Percentiles rank a stretch among this genome's conserved stretches.
These are phyloP conservation scores for Podospora pseudopauciseta DNA, from an alignment of 495 filamentous ascomycete species.

Conservation along the genomic window DNA sequence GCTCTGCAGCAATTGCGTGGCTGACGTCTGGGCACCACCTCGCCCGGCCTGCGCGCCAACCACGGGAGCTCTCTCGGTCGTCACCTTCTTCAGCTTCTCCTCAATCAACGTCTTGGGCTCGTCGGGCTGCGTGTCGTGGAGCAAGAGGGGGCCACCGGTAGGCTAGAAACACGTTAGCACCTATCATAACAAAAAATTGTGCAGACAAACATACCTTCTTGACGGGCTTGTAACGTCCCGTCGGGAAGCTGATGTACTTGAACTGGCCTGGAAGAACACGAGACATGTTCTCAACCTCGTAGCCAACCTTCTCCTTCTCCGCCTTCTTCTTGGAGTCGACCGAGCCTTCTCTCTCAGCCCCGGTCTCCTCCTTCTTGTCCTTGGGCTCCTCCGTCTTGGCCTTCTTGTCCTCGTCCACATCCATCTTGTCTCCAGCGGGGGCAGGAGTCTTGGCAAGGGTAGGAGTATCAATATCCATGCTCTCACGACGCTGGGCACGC, in stretches of 20 bases:
- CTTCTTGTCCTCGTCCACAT: constrained; percentile 67
- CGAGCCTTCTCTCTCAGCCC: constrained; percentile 55
- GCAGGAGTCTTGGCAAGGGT: constrained; percentile 70
- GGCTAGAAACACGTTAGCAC: constrained; percentile 60
- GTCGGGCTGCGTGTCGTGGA: constrained; percentile 77
- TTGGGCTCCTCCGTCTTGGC: constrained; percentile 61
- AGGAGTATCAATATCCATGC: constrained; percentile 84
- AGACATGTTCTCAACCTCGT: constrained; percentile 95
- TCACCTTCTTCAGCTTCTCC: constrained; percentile 78
- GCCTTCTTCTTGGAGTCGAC: constrained; percentile 69
- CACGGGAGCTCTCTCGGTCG: constrained; percentile 59
- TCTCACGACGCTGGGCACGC: constrained; percentile 67
- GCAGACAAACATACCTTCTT: constrained; percentile 69
- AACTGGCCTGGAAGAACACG: constrained; percentile 89
- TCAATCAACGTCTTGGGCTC: constrained; percentile 78
- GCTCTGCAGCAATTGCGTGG: constrained; percentile 15
- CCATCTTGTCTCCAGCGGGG: constrained; percentile 75
- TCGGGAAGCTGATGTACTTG: constrained; percentile 89
- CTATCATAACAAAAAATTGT: neutral
- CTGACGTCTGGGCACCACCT: constrained; percentile 9
- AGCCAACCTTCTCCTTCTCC: constrained; percentile 96
- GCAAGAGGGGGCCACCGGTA: constrained; percentile 87
- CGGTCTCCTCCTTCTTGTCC: constrained; percentile 53
- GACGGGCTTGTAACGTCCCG: constrained; percentile 84
- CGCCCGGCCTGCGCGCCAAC: constrained; percentile 31